Evolutionary conservation across 208 protist species (phyloP).

Genomic region (Strigomonas culicis): DNA sequence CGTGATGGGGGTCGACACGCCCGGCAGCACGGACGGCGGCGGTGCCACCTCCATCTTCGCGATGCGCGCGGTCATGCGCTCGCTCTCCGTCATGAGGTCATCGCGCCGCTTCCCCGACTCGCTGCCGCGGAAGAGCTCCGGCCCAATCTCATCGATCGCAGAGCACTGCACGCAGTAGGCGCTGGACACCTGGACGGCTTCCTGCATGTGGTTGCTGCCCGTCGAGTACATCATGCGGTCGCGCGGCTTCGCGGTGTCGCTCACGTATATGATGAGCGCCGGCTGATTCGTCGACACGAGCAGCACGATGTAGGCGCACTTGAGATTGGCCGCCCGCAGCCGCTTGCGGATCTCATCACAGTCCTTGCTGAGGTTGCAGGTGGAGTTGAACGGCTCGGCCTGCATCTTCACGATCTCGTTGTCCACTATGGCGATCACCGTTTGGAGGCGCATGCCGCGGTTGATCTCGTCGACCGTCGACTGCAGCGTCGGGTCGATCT

Average conservation of each 20-base stretch:
- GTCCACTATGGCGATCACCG: conserved; percentile 42
- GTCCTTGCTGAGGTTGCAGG: conserved; percentile 26
- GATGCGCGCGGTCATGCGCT: conserved; percentile 42
- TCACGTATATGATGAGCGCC: conserved; percentile 51
- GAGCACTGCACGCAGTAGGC: conserved; percentile 20
- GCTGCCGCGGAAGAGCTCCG: conserved; percentile 36
- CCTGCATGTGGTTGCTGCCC: conserved; percentile 29
- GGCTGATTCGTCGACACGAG: conserved; percentile 23
- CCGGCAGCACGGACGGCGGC: conserved; percentile 49
- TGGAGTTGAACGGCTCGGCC: conserved; percentile 22
- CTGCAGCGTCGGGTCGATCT: conserved; percentile 33
- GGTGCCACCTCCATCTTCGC: conserved; percentile 64
- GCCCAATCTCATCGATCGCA: conserved; percentile 29
- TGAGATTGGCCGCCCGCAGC: conserved; percentile 20
- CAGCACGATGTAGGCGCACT: conserved; percentile 44
- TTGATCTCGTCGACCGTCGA: conserved; percentile 36
- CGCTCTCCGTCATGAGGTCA: conserved; percentile 75
- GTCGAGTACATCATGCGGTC: conserved; percentile 67
- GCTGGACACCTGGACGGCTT: conserved; percentile 12
- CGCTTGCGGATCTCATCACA: conserved; percentile 24
- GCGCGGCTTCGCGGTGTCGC: conserved; percentile 38
- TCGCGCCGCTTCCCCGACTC: conserved; percentile 23
- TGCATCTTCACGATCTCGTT: conserved; percentile 49
- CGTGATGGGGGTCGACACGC: conserved; percentile 41
- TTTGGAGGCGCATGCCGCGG: conserved; percentile 20